Base-by-base conservation (phyloP, 1,284 basidiomycete genomes). In the Pseudozyma thailandica region DNA sequence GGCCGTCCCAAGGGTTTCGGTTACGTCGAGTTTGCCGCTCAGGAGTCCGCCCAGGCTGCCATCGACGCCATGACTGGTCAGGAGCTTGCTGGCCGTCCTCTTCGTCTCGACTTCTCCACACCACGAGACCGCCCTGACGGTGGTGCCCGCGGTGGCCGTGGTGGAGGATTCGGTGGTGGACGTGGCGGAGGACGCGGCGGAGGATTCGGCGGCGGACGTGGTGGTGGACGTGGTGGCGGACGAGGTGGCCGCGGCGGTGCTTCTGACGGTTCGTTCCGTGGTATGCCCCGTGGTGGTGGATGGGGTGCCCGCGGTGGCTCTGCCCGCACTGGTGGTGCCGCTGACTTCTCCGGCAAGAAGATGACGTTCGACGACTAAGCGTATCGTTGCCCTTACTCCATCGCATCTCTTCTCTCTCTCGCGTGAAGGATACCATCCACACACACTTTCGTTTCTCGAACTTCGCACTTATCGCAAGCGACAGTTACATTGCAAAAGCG, bases 1-100 rank as follows among this genome's bases (percentile, higher is more conserved):
- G 94, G 93, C 45, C 88, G 88, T 71, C 90, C 92, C 57, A 98
- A 98, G 85, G 96, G 96, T 79, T 98, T 95, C 84, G 96, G 90
- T 44, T 98, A 98, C 85, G 91, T 98, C 82, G 93, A 97, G 84
- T 97, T 94, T 84, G 89, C 89, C 70, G 89, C 91, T 72, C 83
- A 93, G 49, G 91, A 90, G 43, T 85, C 88, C 69, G 92, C 96
- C 13, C 90, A 90, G 84, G 90, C 90, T 82, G 96, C 95, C 5
- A 88, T 90, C 68, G 89, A 88, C 75, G 79, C 75, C 30, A 86
- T 89, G 46, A 87, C 88, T 49, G 92, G 92, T 48, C 84, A 87
- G 65, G 92, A 94, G 66, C 87, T 98, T 50, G 92, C 90, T 37
- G 94, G 94, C 7, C 89, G 96, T 50, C 81, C 86, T 33, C 85